Percentiles rank a stretch among this genome's conserved stretches.
Evolutionary conservation across 208 protist species (phyloP).

Genomic region (Leptomonas pyrrhocoris): DNA sequence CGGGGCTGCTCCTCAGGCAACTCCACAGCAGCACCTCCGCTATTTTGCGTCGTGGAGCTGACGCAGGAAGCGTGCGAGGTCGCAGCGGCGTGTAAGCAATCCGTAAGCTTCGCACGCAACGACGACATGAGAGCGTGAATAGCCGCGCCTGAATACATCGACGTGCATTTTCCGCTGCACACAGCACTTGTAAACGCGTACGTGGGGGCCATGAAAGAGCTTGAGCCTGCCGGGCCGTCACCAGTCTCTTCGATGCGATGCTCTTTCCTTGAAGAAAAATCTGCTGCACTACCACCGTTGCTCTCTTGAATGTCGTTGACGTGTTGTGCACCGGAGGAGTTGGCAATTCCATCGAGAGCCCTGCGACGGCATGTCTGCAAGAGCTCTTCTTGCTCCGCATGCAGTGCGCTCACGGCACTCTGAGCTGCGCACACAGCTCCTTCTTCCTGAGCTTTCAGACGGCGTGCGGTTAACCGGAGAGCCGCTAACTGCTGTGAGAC

Average conservation of each 20-base stretch:
- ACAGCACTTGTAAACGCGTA: background rate
- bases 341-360: background rate
- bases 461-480: background rate
- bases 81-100: background rate
- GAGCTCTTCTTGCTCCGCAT: background rate
- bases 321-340: background rate
- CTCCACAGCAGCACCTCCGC: background rate
- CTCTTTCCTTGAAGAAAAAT: too few relatives aligned
- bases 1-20: too few relatives aligned
- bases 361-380: background rate
- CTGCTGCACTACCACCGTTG: too few relatives aligned
- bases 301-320: background rate
- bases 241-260: too few relatives aligned
- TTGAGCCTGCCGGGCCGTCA: too few relatives aligned
- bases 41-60: background rate
- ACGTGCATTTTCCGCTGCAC: background rate
- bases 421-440: conserved; percentile 5
- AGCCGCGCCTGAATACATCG: background rate
- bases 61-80: background rate
- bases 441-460: conserved; percentile 1
- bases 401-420: background rate
- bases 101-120: conserved; percentile 11
- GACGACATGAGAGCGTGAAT: background rate
- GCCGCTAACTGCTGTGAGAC: background rate
- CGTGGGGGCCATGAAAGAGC: background rate